These are phyloP conservation scores for Capsella bursapastoris DNA, from an alignment of 345 rosid genomes.

Conservation along the genomic window DNA sequence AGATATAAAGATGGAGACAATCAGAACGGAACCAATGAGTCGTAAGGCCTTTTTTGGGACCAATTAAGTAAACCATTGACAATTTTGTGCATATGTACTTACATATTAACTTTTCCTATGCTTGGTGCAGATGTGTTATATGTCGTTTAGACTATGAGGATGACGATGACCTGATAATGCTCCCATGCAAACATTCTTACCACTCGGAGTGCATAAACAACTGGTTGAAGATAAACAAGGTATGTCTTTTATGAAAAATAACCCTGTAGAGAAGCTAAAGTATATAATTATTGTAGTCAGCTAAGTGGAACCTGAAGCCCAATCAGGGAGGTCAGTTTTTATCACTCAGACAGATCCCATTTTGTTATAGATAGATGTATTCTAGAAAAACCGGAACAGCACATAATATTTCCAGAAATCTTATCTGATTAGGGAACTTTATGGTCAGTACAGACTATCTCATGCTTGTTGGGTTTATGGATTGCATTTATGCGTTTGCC, in stretches of 20 bases:
- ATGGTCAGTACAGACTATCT: not conserved
- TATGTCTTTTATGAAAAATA: not conserved
- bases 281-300: not conserved
- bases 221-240: constrained; percentile 99
- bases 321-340: not conserved
- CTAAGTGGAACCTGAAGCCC: constrained; percentile 5
- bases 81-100: constrained; percentile 4
- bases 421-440: not conserved
- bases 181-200: constrained; percentile 92
- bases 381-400: constrained; percentile 4
- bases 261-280: constrained; percentile 1
- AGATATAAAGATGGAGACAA: constrained; percentile 69
- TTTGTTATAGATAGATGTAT: not conserved
- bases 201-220: constrained; percentile 91
- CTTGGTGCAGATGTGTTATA: constrained; percentile 76
- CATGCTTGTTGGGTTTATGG: constrained; percentile 16
- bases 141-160: constrained; percentile 93
- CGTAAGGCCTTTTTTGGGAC: constrained; percentile 56
- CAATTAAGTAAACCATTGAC: constrained; percentile 13
- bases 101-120: constrained; percentile 15
- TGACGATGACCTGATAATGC: constrained; percentile 76
- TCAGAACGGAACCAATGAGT: constrained; percentile 83
- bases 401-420: not conserved
- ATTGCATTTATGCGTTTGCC: constrained; percentile 8
- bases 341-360: not conserved